Percentiles rank a stretch among this genome's conserved stretches.
Evolutionary conservation across 257 asterid species (phyloP).

Genomic region (Mentha longifolia): DNA sequence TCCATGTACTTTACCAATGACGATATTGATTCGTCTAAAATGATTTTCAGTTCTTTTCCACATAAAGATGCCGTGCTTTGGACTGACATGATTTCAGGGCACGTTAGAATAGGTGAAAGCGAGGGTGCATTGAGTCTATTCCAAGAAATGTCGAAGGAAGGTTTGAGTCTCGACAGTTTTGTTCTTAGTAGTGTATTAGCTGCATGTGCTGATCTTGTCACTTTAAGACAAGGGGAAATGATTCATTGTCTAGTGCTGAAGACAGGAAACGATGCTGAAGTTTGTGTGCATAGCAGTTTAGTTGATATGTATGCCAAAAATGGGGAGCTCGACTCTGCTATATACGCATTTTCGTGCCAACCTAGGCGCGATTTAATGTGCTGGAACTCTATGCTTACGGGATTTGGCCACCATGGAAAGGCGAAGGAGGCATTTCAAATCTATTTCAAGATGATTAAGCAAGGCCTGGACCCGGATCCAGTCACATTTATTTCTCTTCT

Average conservation of each 20-base stretch:
- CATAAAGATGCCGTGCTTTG: slow-evolving; percentile 80
- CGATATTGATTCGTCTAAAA: slow-evolving; percentile 51
- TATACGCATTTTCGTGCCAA: slow-evolving; percentile 42
- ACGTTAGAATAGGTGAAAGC: slow-evolving; percentile 65
- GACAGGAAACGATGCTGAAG: slow-evolving; percentile 61
- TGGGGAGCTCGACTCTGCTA: slow-evolving; percentile 68
- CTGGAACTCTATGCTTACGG: slow-evolving; percentile 88
- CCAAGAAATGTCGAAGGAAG: slow-evolving; percentile 49
- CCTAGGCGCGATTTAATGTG: slow-evolving; percentile 57
- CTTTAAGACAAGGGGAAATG: slow-evolving; percentile 75
- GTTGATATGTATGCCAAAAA: slow-evolving; percentile 86
- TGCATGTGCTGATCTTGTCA: slow-evolving; percentile 81
- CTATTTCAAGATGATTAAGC: slow-evolving; percentile 53
- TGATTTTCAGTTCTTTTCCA: slow-evolving; percentile 50
- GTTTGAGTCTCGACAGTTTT: slow-evolving; percentile 54
- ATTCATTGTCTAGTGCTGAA: slow-evolving; percentile 66
- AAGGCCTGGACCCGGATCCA: slow-evolving; percentile 61
- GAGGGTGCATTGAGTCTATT: slow-evolving; percentile 61
- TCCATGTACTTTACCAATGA: slow-evolving; percentile 70
- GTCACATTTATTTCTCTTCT: slow-evolving; percentile 74
- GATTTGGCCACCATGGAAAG: slow-evolving; percentile 75
- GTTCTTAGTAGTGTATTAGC: slow-evolving; percentile 67
- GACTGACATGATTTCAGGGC: slow-evolving; percentile 91
- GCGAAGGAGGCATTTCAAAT: slow-evolving; percentile 57
- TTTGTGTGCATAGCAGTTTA: slow-evolving; percentile 63